Base-by-base conservation (phyloP, 805 yeast genomes). In the Wickerhamomyces bisporus region DNA sequence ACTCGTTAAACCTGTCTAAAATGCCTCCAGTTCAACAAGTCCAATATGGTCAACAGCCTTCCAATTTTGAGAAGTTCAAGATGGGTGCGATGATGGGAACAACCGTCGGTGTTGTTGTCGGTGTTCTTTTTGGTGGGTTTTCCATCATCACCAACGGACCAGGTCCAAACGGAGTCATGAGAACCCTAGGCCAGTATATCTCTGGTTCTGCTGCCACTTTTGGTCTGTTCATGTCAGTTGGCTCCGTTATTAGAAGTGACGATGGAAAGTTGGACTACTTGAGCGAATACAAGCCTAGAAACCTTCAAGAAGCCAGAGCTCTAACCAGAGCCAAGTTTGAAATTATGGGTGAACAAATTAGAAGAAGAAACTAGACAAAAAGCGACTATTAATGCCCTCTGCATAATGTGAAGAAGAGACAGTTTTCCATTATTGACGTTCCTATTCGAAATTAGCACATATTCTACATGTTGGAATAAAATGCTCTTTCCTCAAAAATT, bases 81-180 rank as follows among this genome's bases (percentile, higher is more conserved):
- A 93, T 93, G 98, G 99, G 99, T 39, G 81, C 88, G 44, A 68
- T 91, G 69, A 93, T 93, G 97, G 99, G 99, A 46, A 79, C 71
- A 14, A 62, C 71, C 2, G 72, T 66, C 15, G 98, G 98, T 48
- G 93, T 88, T 9, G 93, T 94, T 55, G 87, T 91, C 28, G 98
- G 98, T 45, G 82, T 91, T 34, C 68, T 94, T 48, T 93, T 91
- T 61, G 98, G 98, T 36, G 95, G 96, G 18, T 79, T 86, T 56
- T 82, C 96, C 41, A 83, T 94, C 50, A 62, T 87, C 48, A 89
- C 88, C 40, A 81, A 84, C 49, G 99, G 99, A 15, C 93, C 98
- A n/a, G 96, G 96, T 12, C 98, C 99, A 34, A 85, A 86, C 57
- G 99, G 99, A 40, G 86, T 86, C 40, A 85, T 93, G 81, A 81